These are phyloP conservation scores for Camellia lanceoleosa DNA, from an alignment of 148 eudicot species.

Conservation along the genomic window DNA sequence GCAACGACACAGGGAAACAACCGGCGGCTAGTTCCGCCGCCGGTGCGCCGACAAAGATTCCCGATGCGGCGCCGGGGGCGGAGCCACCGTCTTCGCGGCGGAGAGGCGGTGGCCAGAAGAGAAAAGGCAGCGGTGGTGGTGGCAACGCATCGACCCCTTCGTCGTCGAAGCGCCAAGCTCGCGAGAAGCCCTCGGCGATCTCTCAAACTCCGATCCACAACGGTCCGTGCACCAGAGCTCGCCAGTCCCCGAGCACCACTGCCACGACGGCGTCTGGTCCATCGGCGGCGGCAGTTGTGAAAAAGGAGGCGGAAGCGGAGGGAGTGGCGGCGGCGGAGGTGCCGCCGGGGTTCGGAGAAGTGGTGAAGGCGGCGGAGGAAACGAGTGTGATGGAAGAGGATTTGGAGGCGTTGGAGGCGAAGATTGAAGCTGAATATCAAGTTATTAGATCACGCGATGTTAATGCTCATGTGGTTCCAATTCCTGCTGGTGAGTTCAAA, in stretches of 20 bases:
- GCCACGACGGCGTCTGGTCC: conserved; percentile 21
- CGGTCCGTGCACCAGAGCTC: conserved; percentile 81
- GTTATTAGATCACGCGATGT: conserved; percentile 47
- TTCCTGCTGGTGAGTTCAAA: conserved; percentile 61
- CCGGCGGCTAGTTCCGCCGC: conserved; percentile 24
- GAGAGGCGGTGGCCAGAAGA: conserved; percentile 62
- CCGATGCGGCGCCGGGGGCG: conserved; percentile 26
- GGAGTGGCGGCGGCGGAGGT: conserved; percentile 25
- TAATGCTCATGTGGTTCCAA: conserved; percentile 76
- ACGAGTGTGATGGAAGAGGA: conserved; percentile 30
- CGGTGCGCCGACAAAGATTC: conserved; percentile 28
- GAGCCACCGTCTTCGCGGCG: conserved; percentile 57
- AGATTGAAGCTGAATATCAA: conserved; percentile 57
- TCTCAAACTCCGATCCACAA: conserved; percentile 62
- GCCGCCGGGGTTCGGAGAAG: conserved; percentile 18
- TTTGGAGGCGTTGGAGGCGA: conserved; percentile 57
- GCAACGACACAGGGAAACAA: conserved; percentile 43
- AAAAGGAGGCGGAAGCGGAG: conserved; percentile 26
- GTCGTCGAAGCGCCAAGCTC: conserved; percentile 69
- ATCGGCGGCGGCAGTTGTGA: conserved; percentile 19
- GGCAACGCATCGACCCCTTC: conserved; percentile 33
- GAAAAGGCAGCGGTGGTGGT: conserved; percentile 42
- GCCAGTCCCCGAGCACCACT: conserved; percentile 61
- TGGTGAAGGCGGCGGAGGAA: conserved; percentile 27
- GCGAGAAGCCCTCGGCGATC: conserved; percentile 60